Percentiles rank a stretch among this genome's conserved stretches.
Conservation (phyloP, 441 rosid species). For the Rhodomyrtus psidioides region DNA sequence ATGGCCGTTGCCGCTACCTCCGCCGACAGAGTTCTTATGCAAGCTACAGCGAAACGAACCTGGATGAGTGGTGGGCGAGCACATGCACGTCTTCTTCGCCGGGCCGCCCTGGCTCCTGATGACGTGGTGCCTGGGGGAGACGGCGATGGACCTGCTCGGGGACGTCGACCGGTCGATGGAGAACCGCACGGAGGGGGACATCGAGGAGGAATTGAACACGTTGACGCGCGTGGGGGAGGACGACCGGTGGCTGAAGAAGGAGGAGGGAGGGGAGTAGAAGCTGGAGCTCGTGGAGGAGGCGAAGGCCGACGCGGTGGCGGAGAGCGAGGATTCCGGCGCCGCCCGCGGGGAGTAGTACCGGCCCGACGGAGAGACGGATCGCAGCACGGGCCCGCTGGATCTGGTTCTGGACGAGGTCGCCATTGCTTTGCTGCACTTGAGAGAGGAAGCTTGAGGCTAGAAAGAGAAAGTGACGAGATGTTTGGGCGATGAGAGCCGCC, state of each 20-base stretch:
- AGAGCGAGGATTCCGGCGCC: constrained; percentile 17
- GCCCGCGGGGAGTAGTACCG: constrained; percentile 20
- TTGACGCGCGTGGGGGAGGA: constrained; percentile 59
- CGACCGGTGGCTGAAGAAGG: constrained; percentile 31
- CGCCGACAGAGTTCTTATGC: constrained; percentile 32
- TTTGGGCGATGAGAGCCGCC: neutral
- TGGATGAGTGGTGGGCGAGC: constrained; percentile 82
- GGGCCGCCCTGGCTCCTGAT: constrained; percentile 24
- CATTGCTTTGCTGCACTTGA: constrained; percentile 14
- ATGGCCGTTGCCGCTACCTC: constrained; percentile 8
- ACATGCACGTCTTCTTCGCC: constrained; percentile 62
- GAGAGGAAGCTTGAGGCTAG: neutral
- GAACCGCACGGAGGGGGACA: constrained; percentile 41
- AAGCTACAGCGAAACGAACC: constrained; percentile 79
- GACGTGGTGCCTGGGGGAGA: constrained; percentile 11
- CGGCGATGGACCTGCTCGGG: constrained; percentile 47
- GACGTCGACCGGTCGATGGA: constrained; percentile 68
- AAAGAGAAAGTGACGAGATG: neutral
- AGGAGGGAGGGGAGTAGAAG: constrained; percentile 42
- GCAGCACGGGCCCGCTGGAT: constrained; percentile 39
- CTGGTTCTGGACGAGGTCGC: constrained; percentile 38
- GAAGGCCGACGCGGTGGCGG: constrained; percentile 44
- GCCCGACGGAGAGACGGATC: constrained; percentile 47
- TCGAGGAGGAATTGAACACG: constrained; percentile 23
- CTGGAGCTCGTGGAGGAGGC: constrained; percentile 49